Conservation (phyloP, 2,329 filamentous ascomycete species). For the Epichloe typhina region DNA sequence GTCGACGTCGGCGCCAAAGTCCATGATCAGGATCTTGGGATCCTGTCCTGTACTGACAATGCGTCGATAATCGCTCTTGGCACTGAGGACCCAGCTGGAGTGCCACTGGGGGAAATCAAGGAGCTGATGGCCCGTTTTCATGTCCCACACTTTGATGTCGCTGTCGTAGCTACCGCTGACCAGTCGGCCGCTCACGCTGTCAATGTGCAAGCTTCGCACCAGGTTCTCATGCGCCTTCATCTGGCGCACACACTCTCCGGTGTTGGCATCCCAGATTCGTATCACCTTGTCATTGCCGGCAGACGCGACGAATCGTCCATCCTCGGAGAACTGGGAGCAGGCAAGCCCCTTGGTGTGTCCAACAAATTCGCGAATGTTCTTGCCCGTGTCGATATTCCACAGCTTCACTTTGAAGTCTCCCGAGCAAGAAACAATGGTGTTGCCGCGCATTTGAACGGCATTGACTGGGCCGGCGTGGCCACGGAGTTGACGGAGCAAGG, state of each 20-base stretch:
- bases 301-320: conserved; percentile 58
- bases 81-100: conserved; percentile 88
- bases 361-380: conserved; percentile 78
- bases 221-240: conserved; percentile 75
- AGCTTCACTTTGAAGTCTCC: conserved; percentile 89
- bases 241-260: conserved; percentile 67
- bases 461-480: conserved; percentile 92
- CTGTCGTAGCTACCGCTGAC: conserved; percentile 91
- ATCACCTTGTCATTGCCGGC: conserved; percentile 94
- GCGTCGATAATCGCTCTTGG: conserved; percentile 88
- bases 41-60: conserved; percentile 94
- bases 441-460: conserved; percentile 86
- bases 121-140: conserved; percentile 63
- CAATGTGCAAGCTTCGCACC: conserved; percentile 82
- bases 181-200: conserved; percentile 72
- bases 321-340: conserved; percentile 90
- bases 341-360: conserved; percentile 89
- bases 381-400: conserved; percentile 85
- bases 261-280: conserved; percentile 90
- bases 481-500: conserved; percentile 61
- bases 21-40: conserved; percentile 81
- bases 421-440: conserved; percentile 83
- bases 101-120: conserved; percentile 87
- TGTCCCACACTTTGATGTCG: conserved; percentile 89
- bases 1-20: conserved; percentile 59